Evolutionary conservation across 2,329 filamentous ascomycete species (phyloP), one percentile per base, ranked within the genome.

Genomic region (Diaporthe citriasiana): DNA sequence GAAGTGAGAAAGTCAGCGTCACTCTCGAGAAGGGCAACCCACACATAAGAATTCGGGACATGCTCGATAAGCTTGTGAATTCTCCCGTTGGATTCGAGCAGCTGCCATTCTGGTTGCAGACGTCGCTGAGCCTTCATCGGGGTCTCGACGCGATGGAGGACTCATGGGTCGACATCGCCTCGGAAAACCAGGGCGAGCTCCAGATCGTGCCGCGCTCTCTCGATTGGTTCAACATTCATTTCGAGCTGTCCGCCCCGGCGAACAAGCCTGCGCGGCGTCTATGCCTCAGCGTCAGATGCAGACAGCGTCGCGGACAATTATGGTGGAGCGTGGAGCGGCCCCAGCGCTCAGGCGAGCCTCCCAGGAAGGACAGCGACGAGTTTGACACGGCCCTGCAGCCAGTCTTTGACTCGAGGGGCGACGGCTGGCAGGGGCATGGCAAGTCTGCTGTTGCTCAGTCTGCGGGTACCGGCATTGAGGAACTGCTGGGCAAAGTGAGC

Each of bases 41-140:
- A 2, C 93, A 95, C 78, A 84, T 92, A 57, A 88, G 91, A 25
- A 87, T 93, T 17, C 83, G 87, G 27, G 89, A 92, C 76, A 84
- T 89, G 57, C 85, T 95, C 74, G 87, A 87, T 70, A 85, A 83
- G 4, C 83, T 92, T 10, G 87, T 92, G 74, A 93, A 93, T 79
- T 84, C 86, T 53, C 80, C 86, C 51, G 84, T 80, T 70, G 88
- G 80, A 78, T 94, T 85, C 79, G 87, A 82, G 78, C 87, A 78
- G 78, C 88, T 86, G 82, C 91, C 85, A 78, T 83, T 82, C 74
- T 91, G 85, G 79, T 83, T 94, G 38, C 87, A 88, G 1, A 81
- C 87, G 27, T 92, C 93, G 9, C 86, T 95, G 6, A 91, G 92
- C 0, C 83, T 94, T n/a, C 84, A 94, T 25, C 86, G 86, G 63